Conservation (phyloP, 352 stramenopile genomes). For the Globisporangium heterothallicum region DNA sequence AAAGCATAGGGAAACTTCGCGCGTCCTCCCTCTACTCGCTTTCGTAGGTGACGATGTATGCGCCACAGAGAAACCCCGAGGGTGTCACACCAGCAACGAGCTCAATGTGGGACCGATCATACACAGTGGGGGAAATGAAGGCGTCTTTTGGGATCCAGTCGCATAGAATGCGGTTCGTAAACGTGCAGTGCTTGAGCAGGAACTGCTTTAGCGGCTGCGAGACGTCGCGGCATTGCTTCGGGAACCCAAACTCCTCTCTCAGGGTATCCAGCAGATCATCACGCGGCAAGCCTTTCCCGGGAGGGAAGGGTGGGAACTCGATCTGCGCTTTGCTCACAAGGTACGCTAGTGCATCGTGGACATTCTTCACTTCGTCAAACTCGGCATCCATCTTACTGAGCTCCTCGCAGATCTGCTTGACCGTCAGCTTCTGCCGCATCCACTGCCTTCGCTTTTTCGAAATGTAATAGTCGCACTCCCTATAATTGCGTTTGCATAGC, state of each 20-base stretch:
- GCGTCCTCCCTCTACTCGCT: no score
- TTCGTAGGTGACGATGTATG: background rate
- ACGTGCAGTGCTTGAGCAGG: background rate
- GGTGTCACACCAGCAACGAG: slow-evolving; percentile 2
- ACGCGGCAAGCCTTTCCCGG: background rate
- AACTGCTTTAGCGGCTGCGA: slow-evolving; percentile 6
- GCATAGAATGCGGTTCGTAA: slow-evolving; percentile 6
- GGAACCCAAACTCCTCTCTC: slow-evolving; percentile 1
- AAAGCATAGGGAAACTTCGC: no score
- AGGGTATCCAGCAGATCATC: slow-evolving; percentile 2
- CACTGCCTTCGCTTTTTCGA: background rate
- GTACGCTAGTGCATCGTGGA: background rate
- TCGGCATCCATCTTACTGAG: no score
- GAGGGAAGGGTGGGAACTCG: slow-evolving; percentile 1
- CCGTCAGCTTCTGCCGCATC: background rate
- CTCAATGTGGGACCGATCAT: background rate
- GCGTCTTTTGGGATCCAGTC: slow-evolving; percentile 1
- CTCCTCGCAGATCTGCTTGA: background rate
- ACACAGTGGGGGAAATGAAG: background rate
- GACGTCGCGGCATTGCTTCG: background rate
- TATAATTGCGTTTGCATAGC: background rate
- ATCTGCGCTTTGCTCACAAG: background rate
- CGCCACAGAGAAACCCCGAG: slow-evolving; percentile 7
- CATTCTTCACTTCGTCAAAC: no score
- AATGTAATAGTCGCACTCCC: background rate